Evolutionary conservation across 2,329 filamentous ascomycete species (phyloP).

Genomic region (Exophiala bonariae): DNA sequence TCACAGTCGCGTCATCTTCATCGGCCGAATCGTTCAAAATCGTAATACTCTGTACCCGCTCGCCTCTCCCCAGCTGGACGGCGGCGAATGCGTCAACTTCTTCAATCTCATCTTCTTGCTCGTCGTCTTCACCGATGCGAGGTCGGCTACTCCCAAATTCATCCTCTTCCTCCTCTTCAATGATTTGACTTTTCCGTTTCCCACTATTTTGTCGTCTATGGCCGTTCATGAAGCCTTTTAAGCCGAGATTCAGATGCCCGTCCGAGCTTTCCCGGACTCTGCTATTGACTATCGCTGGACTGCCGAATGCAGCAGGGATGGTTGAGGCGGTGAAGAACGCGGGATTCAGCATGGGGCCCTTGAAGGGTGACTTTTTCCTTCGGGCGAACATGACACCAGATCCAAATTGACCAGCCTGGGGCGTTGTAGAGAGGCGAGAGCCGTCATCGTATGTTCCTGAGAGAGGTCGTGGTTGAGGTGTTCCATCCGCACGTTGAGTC

Average conservation of each 20-base stretch:
- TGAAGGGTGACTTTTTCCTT: slow-evolving; percentile 46
- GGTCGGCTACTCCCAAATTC: slow-evolving; percentile 32
- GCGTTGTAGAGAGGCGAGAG: slow-evolving; percentile 8
- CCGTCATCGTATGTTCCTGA: slow-evolving; percentile 14
- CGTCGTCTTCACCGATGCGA: slow-evolving; percentile 45
- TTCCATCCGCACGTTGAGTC: slow-evolving; percentile 34
- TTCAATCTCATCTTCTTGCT: slow-evolving; percentile 35
- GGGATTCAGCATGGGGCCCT: slow-evolving; percentile 45
- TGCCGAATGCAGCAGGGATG: slow-evolving; percentile 32
- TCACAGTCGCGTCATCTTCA: slow-evolving; percentile 7
- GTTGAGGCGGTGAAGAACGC: slow-evolving; percentile 32
- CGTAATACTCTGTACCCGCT: slow-evolving; percentile 28
- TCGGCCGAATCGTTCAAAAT: slow-evolving; percentile 24
- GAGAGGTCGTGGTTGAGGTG: slow-evolving; percentile 10
- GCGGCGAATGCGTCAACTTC: slow-evolving; percentile 29
- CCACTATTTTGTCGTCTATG: slow-evolving; percentile 39
- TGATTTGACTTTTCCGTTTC: slow-evolving; percentile 30
- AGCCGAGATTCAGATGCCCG: slow-evolving; percentile 25
- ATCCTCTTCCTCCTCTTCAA: slow-evolving; percentile 46
- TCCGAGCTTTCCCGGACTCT: slow-evolving; percentile 31
- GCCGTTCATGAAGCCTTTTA: slow-evolving; percentile 14
- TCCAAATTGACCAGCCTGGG: slow-evolving; percentile 13
- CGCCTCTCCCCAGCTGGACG: slow-evolving; percentile 24
- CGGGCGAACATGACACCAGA: slow-evolving; percentile 48
- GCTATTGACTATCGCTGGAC: slow-evolving; percentile 33